phyloP scores from a whole-genome alignment of 2,329 filamentous ascomycete genomes.

The Thelonectria rubi region DNA sequence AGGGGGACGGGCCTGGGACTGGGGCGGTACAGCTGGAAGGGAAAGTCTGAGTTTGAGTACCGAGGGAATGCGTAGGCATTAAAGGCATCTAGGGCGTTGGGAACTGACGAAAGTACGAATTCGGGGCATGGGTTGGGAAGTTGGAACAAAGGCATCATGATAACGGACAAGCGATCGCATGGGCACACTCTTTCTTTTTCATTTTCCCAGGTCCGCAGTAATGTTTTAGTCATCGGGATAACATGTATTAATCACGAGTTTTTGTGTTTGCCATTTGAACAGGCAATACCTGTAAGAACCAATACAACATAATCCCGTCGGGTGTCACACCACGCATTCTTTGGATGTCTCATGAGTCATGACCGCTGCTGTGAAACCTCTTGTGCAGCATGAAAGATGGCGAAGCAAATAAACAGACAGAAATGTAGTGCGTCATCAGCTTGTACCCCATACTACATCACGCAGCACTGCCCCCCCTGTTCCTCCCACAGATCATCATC shows the following conservation, averaged over 20 bases:
- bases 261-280: not conserved
- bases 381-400: not conserved
- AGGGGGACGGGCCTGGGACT: not conserved
- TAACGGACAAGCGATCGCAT: not conserved
- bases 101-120: too few relatives aligned
- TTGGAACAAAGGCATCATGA: not conserved
- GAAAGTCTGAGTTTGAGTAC: not conserved
- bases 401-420: too few relatives aligned
- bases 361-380: too few relatives aligned
- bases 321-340: too few relatives aligned
- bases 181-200: not conserved
- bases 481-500: slow-evolving; percentile 18
- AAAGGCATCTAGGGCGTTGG: not conserved
- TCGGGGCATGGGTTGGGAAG: too few relatives aligned
- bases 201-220: not conserved
- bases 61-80: not conserved
- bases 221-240: not conserved
- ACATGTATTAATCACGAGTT: not conserved
- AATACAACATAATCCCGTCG: too few relatives aligned
- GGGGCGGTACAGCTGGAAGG: not conserved
- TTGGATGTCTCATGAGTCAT: too few relatives aligned
- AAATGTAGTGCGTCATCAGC: too few relatives aligned
- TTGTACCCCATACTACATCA: slow-evolving; percentile 3
- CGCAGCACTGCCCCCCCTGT: not conserved
- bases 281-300: too few relatives aligned